Evolutionary conservation across 225 moss, liverwort and hornwort genomes (phyloP), one percentile per base, ranked within the genome.

Genomic region (Sphagnum contortum): DNA sequence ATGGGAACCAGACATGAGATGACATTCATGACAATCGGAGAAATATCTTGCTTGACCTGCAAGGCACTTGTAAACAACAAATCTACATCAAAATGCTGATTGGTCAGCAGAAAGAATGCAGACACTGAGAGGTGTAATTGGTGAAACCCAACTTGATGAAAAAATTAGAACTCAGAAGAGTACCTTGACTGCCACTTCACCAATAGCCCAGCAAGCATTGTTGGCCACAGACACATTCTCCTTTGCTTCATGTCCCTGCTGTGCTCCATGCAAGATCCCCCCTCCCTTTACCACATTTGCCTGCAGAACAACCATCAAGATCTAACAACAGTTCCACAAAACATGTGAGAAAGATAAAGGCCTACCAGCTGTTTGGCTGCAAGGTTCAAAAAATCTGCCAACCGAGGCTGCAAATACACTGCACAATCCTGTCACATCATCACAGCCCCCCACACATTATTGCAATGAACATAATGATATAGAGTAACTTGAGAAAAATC

Each of bases 151-250:
- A 29, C 29, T 29, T 29, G 29, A 29, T 29, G 29, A 29, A 29
- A 29, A 29, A 29, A 29, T 29, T 29, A 29, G 29, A 29, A 29
- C 29, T 29, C 29, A 29, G 29, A 29, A 52, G 52, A 52, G 29
- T 12, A 94, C 94, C 92, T 95, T 92, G 49, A 95, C 84, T 64
- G 95, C 95, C 71, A 95, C 91, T 87, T 95, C 95, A 72, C 95
- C 95, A 65, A 95, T 95, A 63, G 95, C 95, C 95, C 95, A 95
- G 78, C 95, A 95, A 54, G 95, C 95, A 78, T 95, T 95, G 81
- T 95, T 95, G 48, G 91, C 95, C n/a, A 95, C 95, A 47, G 94
- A 95, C 45, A 95, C 94, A 79, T 95, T 95, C 53, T 95, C 94
- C 68, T 89, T 95, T 12, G 80, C 91, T 78, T 86, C 89, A 71